phyloP scores from a whole-genome alignment of 768 basidiomycete genomes.

The Tulasnella sp. region DNA sequence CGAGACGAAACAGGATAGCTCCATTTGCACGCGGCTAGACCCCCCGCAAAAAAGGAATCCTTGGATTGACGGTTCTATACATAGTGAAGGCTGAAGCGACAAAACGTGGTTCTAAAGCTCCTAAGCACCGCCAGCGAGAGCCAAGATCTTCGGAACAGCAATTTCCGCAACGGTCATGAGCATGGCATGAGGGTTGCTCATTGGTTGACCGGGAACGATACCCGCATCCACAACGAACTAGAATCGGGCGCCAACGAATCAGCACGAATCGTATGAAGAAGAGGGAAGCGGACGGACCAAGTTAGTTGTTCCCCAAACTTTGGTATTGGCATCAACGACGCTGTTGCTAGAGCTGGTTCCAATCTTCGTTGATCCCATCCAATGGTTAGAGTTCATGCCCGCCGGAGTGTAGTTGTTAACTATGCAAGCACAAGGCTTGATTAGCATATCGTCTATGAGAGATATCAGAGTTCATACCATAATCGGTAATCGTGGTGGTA shows the following conservation, averaged over 20 bases:
- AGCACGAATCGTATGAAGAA: neutral
- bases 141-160: slow-evolving; percentile 53
- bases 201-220: slow-evolving; percentile 42
- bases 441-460: neutral
- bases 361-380: slow-evolving; percentile 55
- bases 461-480: slow-evolving; percentile 40
- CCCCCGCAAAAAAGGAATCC: no score
- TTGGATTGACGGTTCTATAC: no score
- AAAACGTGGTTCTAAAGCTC: neutral
- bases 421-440: no score
- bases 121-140: slow-evolving; percentile 50
- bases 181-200: slow-evolving; percentile 53
- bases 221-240: slow-evolving; percentile 52
- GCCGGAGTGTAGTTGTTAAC: slow-evolving; percentile 42
- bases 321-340: slow-evolving; percentile 57
- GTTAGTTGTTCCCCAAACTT: slow-evolving; percentile 50
- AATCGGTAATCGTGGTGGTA: slow-evolving; percentile 51
- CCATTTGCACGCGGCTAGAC: no score
- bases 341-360: slow-evolving; percentile 38
- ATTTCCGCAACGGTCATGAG: slow-evolving; percentile 59
- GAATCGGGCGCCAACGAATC: slow-evolving; percentile 22
- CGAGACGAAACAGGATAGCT: no score
- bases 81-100: neutral
- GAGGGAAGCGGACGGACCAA: slow-evolving; percentile 33
- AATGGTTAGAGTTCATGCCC: slow-evolving; percentile 54